A percentile compares a stretch with the other conserved stretches of the same genome.
Conservation (phyloP, 2,329 filamentous ascomycete genomes). For the Pyricularia pennisetigena region DNA sequence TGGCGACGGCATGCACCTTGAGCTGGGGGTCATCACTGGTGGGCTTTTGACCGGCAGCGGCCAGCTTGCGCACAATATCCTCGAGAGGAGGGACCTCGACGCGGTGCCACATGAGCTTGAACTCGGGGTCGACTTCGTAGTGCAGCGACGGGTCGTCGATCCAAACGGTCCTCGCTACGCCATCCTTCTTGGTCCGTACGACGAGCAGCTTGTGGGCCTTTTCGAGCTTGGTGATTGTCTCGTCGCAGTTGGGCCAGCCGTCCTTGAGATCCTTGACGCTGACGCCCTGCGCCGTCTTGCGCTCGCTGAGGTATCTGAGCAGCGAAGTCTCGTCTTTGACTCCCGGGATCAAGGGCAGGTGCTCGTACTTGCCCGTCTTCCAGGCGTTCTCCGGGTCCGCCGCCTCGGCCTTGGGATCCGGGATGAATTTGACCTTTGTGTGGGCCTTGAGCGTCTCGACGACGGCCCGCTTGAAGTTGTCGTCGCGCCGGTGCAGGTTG, state of each 20-base stretch:
- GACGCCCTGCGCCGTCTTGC: slow-evolving; percentile 71
- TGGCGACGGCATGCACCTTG: slow-evolving; percentile 44
- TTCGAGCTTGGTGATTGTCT: slow-evolving; percentile 70
- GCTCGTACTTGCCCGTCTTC: slow-evolving; percentile 64
- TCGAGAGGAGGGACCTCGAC: slow-evolving; percentile 66
- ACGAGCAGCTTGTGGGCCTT: slow-evolving; percentile 71
- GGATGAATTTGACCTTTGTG: slow-evolving; percentile 46
- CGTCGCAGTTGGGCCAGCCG: slow-evolving; percentile 81
- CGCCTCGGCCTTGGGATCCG: slow-evolving; percentile 48
- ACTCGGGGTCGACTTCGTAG: slow-evolving; percentile 70
- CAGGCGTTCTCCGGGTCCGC: slow-evolving; percentile 31
- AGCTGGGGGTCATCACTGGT: slow-evolving; percentile 68
- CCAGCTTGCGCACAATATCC: slow-evolving; percentile 67
- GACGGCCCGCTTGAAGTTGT: slow-evolving; percentile 54
- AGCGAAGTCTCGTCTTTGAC: slow-evolving; percentile 72
- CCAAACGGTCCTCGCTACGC: slow-evolving; percentile 79
- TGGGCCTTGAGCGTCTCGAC: slow-evolving; percentile 58
- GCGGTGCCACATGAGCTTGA: slow-evolving; percentile 73
- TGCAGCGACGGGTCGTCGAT: slow-evolving; percentile 72
- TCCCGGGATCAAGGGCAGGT: slow-evolving; percentile 70
- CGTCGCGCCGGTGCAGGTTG: slow-evolving; percentile 54
- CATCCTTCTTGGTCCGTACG: slow-evolving; percentile 86
- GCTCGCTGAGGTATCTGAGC: slow-evolving; percentile 69
- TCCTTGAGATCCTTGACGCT: slow-evolving; percentile 88
- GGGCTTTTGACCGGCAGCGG: slow-evolving; percentile 71